These are phyloP conservation scores for Alternaria alternata DNA, from an alignment of 2,329 filamentous ascomycete species.

Conservation along the genomic window DNA sequence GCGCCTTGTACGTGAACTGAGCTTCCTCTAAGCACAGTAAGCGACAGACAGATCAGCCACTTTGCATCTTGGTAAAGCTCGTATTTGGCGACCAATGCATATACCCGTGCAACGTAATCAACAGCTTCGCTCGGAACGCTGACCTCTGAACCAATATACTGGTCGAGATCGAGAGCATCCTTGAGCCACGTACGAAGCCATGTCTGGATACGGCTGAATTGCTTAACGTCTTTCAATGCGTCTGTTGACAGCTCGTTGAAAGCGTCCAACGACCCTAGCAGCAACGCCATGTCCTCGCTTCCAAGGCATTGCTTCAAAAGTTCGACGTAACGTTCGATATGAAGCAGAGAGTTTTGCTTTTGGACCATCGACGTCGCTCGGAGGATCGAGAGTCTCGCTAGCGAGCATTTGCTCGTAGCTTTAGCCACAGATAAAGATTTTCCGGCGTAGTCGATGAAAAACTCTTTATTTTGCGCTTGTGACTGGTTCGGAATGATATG, in stretches of 20 bases:
- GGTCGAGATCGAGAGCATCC: slow-evolving; percentile 29
- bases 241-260: slow-evolving; percentile 37
- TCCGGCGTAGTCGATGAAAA: slow-evolving; percentile 37
- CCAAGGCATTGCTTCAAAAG: slow-evolving; percentile 34
- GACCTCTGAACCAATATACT: slow-evolving; percentile 21
- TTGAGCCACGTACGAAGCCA: slow-evolving; percentile 35
- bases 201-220: slow-evolving; percentile 24
- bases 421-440: slow-evolving; percentile 31
- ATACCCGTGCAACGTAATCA: slow-evolving; percentile 31
- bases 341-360: slow-evolving; percentile 31
- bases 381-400: slow-evolving; percentile 36
- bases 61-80: slow-evolving; percentile 30
- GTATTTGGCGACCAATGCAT: slow-evolving; percentile 34
- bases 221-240: slow-evolving; percentile 26
- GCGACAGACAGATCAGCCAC: slow-evolving; percentile 36
- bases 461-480: slow-evolving; percentile 44
- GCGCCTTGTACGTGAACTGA: slow-evolving; percentile 19
- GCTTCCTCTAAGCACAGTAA: slow-evolving; percentile 27
- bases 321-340: slow-evolving; percentile 32
- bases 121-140: slow-evolving; percentile 17
- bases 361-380: slow-evolving; percentile 35
- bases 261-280: slow-evolving; percentile 36
- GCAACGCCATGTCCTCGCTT: slow-evolving; percentile 11
- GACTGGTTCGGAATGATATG: slow-evolving; percentile 47
- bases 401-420: slow-evolving; percentile 31